Evolutionary conservation across 2,329 filamentous ascomycete species (phyloP).

Genomic region (Metarhizium humberi): DNA sequence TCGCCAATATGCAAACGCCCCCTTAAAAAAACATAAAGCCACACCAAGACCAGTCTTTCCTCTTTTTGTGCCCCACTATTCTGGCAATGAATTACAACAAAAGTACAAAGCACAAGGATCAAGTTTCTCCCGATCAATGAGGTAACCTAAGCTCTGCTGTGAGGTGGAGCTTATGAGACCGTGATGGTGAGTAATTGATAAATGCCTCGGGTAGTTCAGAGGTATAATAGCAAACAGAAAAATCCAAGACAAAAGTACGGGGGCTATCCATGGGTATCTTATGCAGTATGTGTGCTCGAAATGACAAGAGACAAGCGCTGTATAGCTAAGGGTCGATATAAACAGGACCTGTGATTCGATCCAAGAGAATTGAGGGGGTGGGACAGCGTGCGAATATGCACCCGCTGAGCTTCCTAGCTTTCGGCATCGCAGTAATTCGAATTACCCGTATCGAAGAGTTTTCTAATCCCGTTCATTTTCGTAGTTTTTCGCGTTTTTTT

Average conservation of each 20-base stretch:
- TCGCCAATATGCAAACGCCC: background rate
- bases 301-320: background rate
- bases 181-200: background rate
- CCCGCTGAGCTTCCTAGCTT: background rate
- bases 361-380: background rate
- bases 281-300: conserved; percentile 11
- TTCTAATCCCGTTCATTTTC: background rate
- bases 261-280: conserved; percentile 12
- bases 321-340: background rate
- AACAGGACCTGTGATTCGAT: background rate
- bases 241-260: background rate
- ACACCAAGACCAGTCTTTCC: background rate
- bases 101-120: background rate
- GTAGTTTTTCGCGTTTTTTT: conserved; percentile 6
- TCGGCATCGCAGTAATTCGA: background rate
- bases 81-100: background rate
- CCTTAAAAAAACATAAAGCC: background rate
- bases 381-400: background rate
- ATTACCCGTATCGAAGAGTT: conserved; percentile 10
- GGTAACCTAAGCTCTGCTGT: background rate
- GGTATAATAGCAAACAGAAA: background rate
- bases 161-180: background rate
- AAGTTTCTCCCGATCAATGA: background rate
- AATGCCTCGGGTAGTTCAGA: background rate
- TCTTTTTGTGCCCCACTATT: background rate